Base-by-base conservation (phyloP, 805 yeast species). In the Yamadazyma nakazawae region DNA sequence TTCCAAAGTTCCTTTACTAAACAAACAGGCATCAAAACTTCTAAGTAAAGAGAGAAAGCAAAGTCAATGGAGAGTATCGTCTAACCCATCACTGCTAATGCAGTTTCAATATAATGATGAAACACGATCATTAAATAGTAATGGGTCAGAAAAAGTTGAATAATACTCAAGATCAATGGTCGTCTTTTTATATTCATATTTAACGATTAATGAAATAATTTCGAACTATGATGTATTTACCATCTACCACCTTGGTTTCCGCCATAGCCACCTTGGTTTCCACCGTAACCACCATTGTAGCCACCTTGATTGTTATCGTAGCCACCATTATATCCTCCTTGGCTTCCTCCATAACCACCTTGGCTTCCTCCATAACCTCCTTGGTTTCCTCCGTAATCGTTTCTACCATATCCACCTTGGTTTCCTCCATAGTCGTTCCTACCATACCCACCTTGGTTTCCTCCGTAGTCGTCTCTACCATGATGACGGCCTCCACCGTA, bases 1-100 rank as follows among this genome's bases (percentile, higher is more conserved):
- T 38, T 47, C 58, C 24, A 61, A 55, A 42, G 48, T 54, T 9
- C 68, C 70, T 3, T 54, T 70, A 31, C 59, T 70, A 21, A 70
- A 71, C 50, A 68, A 64, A 46, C 60, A 54, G 40, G 73, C 73
- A 24, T 53, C 50, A n/a, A 47, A 44, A 30, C 19, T 51, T 2
- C 36, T 50, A 1, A 34, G 40, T 9, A 34, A 36, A 34, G 42
- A 43, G 16, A n/a, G 26, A 12, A 34, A 34, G 10, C 18, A 43
- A 14, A 36, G 21, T 21, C 38, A 37, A 10, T 39, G 43, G 43
- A 34, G 47, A 34, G 40, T 31, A 8, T 11, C 36, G 8, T 39
- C 47, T 6, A 40, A 45, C 35, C 60, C 64, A 2, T 49, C 60
- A 7, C 47, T 51, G 26, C 42, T 58, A 25, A 52, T 58, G 44